These are phyloP conservation scores for Lasiosphaeriaceae sp. DNA, from an alignment of 495 filamentous ascomycete genomes.

Conservation along the genomic window DNA sequence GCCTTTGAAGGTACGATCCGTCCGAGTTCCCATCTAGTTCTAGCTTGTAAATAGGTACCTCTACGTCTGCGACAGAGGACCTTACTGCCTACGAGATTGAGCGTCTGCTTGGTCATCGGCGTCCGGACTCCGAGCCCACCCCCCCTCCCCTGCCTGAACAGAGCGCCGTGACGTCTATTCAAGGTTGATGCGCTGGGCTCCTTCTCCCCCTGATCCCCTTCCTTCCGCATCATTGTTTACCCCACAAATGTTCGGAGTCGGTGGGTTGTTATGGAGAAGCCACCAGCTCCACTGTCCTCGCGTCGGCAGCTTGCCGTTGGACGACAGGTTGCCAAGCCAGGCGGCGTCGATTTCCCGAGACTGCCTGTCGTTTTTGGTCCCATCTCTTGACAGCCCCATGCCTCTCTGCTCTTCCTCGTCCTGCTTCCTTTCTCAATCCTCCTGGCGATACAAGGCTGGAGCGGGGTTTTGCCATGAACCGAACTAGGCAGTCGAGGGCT, in stretches of 20 bases:
- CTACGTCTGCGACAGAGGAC: no score
- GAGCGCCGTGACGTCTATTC: not conserved
- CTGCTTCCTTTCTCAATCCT: not conserved
- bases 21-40: not conserved
- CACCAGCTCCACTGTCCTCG: slow-evolving; percentile 12
- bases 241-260: slow-evolving; percentile 6
- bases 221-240: slow-evolving; percentile 1
- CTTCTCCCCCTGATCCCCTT: not conserved
- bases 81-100: not conserved
- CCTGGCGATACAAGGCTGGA: not conserved
- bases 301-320: slow-evolving; percentile 4
- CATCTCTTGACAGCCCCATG: not conserved
- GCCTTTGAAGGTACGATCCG: slow-evolving; percentile 69
- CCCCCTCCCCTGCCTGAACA: no score
- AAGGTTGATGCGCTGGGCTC: not conserved
- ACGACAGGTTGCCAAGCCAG: slow-evolving; percentile 17
- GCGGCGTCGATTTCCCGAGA: slow-evolving; percentile 11
- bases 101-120: not conserved
- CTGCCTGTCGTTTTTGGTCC: slow-evolving; percentile 4
- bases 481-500: slow-evolving; percentile 15
- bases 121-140: not conserved
- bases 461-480: slow-evolving; percentile 20
- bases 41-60: no score
- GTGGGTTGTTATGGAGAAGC: slow-evolving; percentile 10
- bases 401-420: not conserved